Base-by-base conservation (phyloP, 106 monocot genomes). In the Cymbidium sinense region DNA sequence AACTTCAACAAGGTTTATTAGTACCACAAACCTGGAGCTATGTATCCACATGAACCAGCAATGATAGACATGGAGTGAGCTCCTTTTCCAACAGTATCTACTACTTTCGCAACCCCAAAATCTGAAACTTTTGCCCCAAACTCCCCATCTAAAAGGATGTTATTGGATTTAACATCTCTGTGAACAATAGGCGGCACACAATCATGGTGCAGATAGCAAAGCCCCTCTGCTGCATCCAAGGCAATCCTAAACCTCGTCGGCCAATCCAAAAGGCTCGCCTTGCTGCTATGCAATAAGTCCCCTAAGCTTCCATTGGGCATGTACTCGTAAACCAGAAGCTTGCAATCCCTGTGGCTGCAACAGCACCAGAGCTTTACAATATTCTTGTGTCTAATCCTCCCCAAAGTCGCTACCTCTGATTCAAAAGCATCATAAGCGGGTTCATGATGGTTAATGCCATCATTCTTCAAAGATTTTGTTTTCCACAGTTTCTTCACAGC, bases 11-110 rank as follows among this genome's bases (percentile, higher is more conserved):
- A 47, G 47, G 13, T 39, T 47, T 13, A 18, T 15, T 13, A 15
- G 47, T 47, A 62, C 12, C 7, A 73, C 86, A 62, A 11, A 88
- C 88, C 88, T 64, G 88, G 88, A n/a, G 88, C 86, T 9, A 89
- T 89, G 74, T 89, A 89, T 34, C 88, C 88, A 67, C 81, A 79
- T 20, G 88, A 89, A 20, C 86, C 88, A 41, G 86, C 86, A 64
- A 89, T 81, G 4, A 78, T 64, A 19, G 88, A 81, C 83, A 86
- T 86, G 23, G 86, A 83, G 17, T 86, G 76, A 28, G 78, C 51
- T 0, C 81, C 86, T 27, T 78, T 80, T 70, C 52, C 88, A 3
- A 52, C 12, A 34, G 79, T 34, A 70, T 81, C 88, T 0, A 73
- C 12, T 21, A 78, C 34, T 76, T 81, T 89, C 0, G 86, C 88